Conservation (phyloP, 1,139 yeast genomes). For the Nematodospora anomalae region DNA sequence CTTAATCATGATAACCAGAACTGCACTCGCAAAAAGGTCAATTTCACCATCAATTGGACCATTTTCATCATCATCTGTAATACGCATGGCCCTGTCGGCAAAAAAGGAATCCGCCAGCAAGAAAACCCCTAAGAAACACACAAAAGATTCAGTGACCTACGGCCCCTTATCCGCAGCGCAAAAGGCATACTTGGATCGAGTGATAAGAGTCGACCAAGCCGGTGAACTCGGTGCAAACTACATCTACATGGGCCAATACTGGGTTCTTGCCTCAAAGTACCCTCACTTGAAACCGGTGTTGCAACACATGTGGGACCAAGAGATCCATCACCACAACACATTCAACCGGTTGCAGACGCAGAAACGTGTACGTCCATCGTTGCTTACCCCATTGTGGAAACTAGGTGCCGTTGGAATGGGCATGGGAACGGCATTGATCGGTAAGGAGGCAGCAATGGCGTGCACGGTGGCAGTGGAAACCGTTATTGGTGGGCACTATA, state of each 20-base stretch:
- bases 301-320: conserved; percentile 98
- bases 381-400: conserved; percentile 92
- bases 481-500: conserved; percentile 95
- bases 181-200: conserved; percentile 68
- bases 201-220: conserved; percentile 92
- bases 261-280: conserved; percentile 65
- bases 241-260: conserved; percentile 88
- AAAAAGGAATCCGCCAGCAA: conserved; percentile 1
- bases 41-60: conserved; percentile 1
- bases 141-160: conserved; percentile 27
- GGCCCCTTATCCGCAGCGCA: conserved; percentile 58
- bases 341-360: conserved; percentile 75
- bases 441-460: conserved; percentile 98
- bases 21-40: conserved; percentile 4
- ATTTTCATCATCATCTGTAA: conserved; percentile 2
- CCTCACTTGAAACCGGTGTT: conserved; percentile 74
- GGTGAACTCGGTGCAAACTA: conserved; percentile 98
- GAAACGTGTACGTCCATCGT: conserved; percentile 85
- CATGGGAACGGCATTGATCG: conserved; percentile 77
- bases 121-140: conserved; percentile 20
- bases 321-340: conserved; percentile 82
- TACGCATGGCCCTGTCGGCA: background rate
- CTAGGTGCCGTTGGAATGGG: conserved; percentile 88
- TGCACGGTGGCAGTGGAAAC: conserved; percentile 99
- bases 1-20: background rate